Evolutionary conservation across 2,329 filamentous ascomycete genomes (phyloP).

Genomic region (Sporothrix protearum): DNA sequence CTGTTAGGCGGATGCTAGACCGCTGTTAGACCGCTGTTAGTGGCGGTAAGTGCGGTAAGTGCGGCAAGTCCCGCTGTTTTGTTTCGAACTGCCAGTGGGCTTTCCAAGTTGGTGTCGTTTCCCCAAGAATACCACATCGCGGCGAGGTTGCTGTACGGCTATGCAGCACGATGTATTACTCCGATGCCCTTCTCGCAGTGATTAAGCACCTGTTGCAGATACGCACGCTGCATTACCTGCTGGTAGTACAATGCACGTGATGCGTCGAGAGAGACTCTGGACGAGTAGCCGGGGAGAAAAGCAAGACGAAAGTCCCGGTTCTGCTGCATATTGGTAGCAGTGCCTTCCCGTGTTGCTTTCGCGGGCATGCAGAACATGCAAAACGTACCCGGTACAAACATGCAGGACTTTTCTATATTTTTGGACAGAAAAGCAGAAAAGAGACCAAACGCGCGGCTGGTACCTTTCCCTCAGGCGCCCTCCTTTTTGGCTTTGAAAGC

Average conservation of each 20-base stretch:
- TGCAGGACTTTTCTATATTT: neutral
- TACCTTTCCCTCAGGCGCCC: neutral
- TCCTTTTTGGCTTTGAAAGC: neutral
- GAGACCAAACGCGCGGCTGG: slow-evolving; percentile 7
- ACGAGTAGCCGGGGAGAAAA: neutral
- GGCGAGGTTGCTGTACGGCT: no score
- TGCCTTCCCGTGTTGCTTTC: neutral
- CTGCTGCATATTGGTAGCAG: neutral
- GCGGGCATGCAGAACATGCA: neutral
- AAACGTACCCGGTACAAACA: neutral
- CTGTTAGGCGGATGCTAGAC: neutral
- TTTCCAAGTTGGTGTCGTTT: neutral
- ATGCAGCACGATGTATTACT: no score
- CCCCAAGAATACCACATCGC: neutral
- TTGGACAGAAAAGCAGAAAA: neutral
- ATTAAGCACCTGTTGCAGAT: neutral
- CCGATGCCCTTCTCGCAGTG: no score
- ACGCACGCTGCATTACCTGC: neutral
- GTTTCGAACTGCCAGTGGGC: neutral
- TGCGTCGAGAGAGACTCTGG: neutral
- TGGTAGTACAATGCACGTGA: neutral
- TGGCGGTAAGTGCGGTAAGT: neutral
- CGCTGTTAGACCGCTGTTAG: neutral
- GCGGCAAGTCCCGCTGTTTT: neutral
- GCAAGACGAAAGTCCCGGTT: neutral